phyloP scores from a whole-genome alignment of 2,329 filamentous ascomycete species.

The Elsinoe fawcettii region DNA sequence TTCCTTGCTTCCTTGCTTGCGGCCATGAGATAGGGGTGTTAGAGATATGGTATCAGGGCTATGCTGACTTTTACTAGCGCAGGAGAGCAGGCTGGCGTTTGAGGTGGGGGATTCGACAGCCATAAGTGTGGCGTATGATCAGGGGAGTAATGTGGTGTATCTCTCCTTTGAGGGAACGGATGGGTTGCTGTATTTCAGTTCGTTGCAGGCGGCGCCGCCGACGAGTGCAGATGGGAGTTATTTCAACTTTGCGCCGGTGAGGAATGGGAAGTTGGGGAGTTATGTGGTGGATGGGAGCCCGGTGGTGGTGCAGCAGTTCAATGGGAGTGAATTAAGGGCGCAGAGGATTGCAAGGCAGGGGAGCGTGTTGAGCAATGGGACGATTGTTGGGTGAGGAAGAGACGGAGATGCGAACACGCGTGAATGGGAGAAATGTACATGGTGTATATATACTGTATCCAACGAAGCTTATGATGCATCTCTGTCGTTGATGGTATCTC shows the following conservation, averaged over 20 bases:
- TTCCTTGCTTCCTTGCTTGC: no score
- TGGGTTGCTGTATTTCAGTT: slow-evolving; percentile 4
- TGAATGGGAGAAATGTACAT: background rate
- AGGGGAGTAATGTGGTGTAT: background rate
- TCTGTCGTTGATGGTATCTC: background rate
- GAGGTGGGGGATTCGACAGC: background rate
- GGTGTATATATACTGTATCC: background rate
- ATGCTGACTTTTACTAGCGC: background rate
- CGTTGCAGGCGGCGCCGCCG: background rate
- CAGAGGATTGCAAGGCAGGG: slow-evolving; percentile 6
- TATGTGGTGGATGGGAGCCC: background rate
- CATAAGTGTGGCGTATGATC: background rate
- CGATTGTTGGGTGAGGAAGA: background rate
- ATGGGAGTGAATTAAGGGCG: background rate
- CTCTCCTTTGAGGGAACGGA: slow-evolving; percentile 4
- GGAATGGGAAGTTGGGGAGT: background rate
- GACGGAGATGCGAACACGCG: background rate
- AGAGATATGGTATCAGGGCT: background rate
- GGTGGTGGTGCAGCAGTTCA: background rate
- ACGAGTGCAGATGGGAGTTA: background rate
- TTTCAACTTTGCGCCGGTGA: background rate
- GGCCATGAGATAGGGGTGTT: no score
- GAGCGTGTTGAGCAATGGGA: slow-evolving; percentile 3
- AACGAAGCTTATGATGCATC: background rate
- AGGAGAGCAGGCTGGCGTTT: background rate